Conservation (phyloP, 208 protist genomes). For the Kentomonas sorsogonicus region DNA sequence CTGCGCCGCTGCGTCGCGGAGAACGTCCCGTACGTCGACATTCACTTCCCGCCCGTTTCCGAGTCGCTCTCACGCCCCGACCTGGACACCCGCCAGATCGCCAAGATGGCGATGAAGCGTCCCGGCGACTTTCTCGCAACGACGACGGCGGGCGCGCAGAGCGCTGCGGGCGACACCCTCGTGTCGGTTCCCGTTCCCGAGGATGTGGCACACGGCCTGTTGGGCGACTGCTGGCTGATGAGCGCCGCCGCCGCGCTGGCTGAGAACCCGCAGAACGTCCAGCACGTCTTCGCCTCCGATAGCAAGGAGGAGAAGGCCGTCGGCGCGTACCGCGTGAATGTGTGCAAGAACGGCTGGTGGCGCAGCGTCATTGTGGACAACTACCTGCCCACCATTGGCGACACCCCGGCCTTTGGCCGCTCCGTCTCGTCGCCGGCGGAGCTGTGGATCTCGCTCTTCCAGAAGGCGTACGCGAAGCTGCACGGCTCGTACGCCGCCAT, state of each 20-base stretch:
- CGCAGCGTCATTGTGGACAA: slow-evolving; percentile 47
- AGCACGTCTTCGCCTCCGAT: slow-evolving; percentile 17
- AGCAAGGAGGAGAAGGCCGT: slow-evolving; percentile 23
- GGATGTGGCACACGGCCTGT: slow-evolving; percentile 40
- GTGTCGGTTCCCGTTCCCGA: no score
- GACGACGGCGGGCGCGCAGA: slow-evolving; percentile 14
- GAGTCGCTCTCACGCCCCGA: slow-evolving; percentile 24
- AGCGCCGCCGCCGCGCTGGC: slow-evolving; percentile 38
- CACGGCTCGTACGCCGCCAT: slow-evolving; percentile 73
- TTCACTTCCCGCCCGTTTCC: slow-evolving; percentile 28
- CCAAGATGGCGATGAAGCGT: slow-evolving; percentile 32
- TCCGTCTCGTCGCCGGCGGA: slow-evolving; percentile 28
- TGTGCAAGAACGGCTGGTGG: slow-evolving; percentile 71
- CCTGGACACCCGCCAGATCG: slow-evolving; percentile 29
- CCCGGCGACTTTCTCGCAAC: slow-evolving; percentile 17
- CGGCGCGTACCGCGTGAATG: slow-evolving; percentile 43
- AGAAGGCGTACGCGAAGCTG: slow-evolving; percentile 87
- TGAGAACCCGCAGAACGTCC: slow-evolving; percentile 22
- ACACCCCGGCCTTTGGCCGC: slow-evolving; percentile 29
- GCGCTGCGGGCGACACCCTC: slow-evolving; percentile 27
- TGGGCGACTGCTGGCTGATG: slow-evolving; percentile 66
- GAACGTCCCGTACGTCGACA: slow-evolving; percentile 35
- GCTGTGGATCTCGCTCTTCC: slow-evolving; percentile 63
- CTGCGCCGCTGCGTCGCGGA: slow-evolving; percentile 26
- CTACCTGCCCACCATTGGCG: slow-evolving; percentile 40